Base-by-base conservation (phyloP, 768 basidiomycete genomes). In the Tricholoma bakamatsutake region DNA sequence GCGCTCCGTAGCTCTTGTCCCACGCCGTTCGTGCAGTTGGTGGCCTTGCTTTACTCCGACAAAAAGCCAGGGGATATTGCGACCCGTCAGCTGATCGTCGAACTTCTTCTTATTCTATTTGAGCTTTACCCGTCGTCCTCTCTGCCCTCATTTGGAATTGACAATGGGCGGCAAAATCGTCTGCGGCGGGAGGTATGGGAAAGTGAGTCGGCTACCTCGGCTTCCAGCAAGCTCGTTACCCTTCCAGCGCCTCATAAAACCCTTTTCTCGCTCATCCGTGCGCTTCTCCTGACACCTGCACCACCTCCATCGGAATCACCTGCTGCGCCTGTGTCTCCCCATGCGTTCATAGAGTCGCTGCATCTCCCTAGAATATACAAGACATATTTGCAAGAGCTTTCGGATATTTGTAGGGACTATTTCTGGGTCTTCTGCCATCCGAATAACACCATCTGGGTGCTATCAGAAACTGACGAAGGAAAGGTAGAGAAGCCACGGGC, bases 361-460 rank as follows among this genome's bases (percentile, higher is more conserved):
- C 87, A 87, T 66, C 73, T 71, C 8, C 81, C 86, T 3, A 71
- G 92, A 48, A 82, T 90, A 48, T 94, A 86, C 76, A 93, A 88
- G 72, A 78, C 82, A 7, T 93, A 91, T 68, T 72, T 95, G 21
- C 81, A 83, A 55, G 93, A 94, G 69, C 73, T 99, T 45, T 87
- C 84, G 5, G 95, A 98, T 63, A 77, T 94, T 3, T 95, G 95
- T 67, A 75, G 94, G 21, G 97, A 99, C 67, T 93, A 92, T 71
- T 93, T 91, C 70, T 95, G 93, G 93, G 87, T 97, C 39, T 96
- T 98, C 72, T 98, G 96, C 67, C 97, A 99, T 66, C 88, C 89
- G 2, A 88, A 87, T 66, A 99, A 98, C 62, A 84, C 85, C 0
- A 85, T 98, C 50, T 98, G 96, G 96, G 76, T 85, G 17, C 72